A percentile compares a stretch with the other conserved stretches of the same genome.
Conservation (phyloP, 2,329 filamentous ascomycete genomes). For the Rutstroemia sp. region DNA sequence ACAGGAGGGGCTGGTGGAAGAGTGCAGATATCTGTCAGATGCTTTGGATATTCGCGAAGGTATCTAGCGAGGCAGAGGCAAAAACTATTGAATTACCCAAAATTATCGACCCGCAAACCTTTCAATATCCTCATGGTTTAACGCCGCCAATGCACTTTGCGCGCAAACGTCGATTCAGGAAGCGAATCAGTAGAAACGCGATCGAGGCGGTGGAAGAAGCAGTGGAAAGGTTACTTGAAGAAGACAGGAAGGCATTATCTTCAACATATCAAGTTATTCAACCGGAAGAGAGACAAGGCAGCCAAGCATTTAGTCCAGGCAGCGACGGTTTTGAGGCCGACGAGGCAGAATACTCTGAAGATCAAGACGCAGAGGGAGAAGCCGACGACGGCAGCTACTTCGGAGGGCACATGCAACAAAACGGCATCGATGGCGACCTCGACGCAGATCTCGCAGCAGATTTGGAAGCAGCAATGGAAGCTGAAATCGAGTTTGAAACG, state of each 20-base stretch:
- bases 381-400: conserved; percentile 32
- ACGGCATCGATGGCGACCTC: conserved; percentile 31
- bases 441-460: conserved; percentile 28
- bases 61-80: conserved; percentile 47
- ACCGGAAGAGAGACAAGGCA: conserved; percentile 26
- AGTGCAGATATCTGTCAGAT: conserved; percentile 69
- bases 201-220: conserved; percentile 50
- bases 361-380: conserved; percentile 32
- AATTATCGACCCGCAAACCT: conserved; percentile 26
- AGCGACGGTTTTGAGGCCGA: conserved; percentile 26
- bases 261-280: conserved; percentile 37
- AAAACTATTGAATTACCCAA: conserved; percentile 24
- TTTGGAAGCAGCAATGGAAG: conserved; percentile 25
- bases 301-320: conserved; percentile 19
- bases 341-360: conserved; percentile 30
- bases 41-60: conserved; percentile 56
- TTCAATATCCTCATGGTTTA: conserved; percentile 44
- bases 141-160: conserved; percentile 54
- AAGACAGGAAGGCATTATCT: conserved; percentile 36
- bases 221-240: conserved; percentile 43
- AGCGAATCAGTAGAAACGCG: conserved; percentile 45
- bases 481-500: conserved; percentile 19
- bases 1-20: conserved; percentile 66
- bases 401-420: conserved; percentile 19
- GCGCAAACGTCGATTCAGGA: conserved; percentile 49